Percentiles rank a stretch among this genome's conserved stretches.
phyloP scores from a whole-genome alignment of 2,329 filamentous ascomycete genomes.

The Helotiales sp. region DNA sequence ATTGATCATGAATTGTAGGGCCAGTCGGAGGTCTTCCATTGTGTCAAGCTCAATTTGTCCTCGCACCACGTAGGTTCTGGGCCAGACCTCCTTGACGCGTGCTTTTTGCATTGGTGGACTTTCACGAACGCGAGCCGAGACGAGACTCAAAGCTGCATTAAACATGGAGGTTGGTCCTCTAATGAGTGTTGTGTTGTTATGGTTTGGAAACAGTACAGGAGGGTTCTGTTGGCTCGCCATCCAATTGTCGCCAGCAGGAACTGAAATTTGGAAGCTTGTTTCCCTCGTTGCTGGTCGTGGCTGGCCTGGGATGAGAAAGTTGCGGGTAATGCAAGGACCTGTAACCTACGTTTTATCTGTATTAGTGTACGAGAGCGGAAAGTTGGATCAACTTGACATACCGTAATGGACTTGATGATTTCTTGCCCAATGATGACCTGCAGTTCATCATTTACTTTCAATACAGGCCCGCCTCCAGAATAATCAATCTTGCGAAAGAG shows the following conservation, averaged over 20 bases:
- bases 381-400: background rate
- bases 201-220: background rate
- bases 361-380: background rate
- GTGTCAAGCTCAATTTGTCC: background rate
- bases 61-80: background rate
- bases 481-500: background rate
- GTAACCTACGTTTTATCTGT: background rate
- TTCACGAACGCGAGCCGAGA: background rate
- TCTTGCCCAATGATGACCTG: background rate
- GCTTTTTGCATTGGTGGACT: background rate
- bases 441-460: background rate
- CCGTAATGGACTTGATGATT: background rate
- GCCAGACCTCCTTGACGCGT: background rate
- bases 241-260: background rate
- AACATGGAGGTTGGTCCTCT: background rate
- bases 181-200: background rate
- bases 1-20: conserved; percentile 1
- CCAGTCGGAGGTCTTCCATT: background rate
- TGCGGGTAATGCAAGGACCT: background rate
- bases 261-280: background rate
- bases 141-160: background rate
- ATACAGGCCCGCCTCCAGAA: background rate
- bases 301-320: background rate
- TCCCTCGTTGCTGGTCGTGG: too few species aligned
- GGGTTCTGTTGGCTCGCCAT: background rate